These are phyloP conservation scores for Aspergillus jensenii DNA, from an alignment of 2,329 filamentous ascomycete genomes.

Conservation along the genomic window DNA sequence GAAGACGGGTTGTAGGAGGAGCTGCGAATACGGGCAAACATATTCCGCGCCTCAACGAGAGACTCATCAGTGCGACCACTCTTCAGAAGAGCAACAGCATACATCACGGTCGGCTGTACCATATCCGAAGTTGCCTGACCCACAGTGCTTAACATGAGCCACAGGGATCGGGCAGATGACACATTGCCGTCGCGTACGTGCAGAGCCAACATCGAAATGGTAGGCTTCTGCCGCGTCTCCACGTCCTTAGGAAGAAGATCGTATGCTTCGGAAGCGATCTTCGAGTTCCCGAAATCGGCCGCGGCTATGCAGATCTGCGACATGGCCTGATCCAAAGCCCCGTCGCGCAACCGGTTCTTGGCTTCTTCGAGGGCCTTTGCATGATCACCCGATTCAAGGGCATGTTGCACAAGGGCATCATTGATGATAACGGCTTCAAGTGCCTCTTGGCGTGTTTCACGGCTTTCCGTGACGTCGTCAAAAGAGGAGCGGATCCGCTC, in stretches of 20 bases:
- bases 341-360: conserved; percentile 56
- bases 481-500: conserved; percentile 68
- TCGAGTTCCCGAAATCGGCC: conserved; percentile 73
- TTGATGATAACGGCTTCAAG: conserved; percentile 72
- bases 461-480: conserved; percentile 43
- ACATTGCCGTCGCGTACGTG: conserved; percentile 81
- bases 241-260: conserved; percentile 56
- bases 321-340: conserved; percentile 64
- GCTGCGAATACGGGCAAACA: conserved; percentile 81
- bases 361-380: conserved; percentile 74
- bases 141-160: conserved; percentile 66
- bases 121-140: conserved; percentile 63
- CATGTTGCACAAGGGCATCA: conserved; percentile 75
- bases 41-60: conserved; percentile 73
- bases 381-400: conserved; percentile 69
- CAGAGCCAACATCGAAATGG: conserved; percentile 82
- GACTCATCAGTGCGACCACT: conserved; percentile 83
- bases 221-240: conserved; percentile 55
- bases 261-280: conserved; percentile 68
- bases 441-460: conserved; percentile 59
- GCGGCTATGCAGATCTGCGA: conserved; percentile 71
- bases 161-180: conserved; percentile 73
- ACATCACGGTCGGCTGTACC: conserved; percentile 89
- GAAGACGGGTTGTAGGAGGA: conserved; percentile 50
- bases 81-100: conserved; percentile 80